Base-by-base conservation (phyloP, 1,284 basidiomycete genomes). In the Schizophyllum amplum region DNA sequence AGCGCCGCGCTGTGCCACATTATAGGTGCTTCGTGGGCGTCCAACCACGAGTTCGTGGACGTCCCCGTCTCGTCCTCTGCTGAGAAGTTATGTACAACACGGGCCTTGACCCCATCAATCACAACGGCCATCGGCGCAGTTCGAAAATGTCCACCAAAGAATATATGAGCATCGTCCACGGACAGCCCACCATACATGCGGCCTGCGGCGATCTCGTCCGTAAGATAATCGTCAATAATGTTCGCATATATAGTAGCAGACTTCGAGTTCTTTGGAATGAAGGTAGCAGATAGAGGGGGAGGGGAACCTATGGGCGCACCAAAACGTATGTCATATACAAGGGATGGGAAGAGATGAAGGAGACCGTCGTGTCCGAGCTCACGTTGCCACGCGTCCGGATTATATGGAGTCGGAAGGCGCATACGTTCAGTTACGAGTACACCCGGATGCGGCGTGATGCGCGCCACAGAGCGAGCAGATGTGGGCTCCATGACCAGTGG, bases 381-480 rank as follows among this genome's bases (percentile, higher is more conserved):
- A 53, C 42, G 1, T n/a, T 46, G 24, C 59, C 59, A 60, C 17
- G 49, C 59, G 27, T 24, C 56, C 6, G 51, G 23, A 17, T 50
- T 52, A 53, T 60, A 60, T n/a, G 59, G 59, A 50, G 59, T 60
- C 49, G 55, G 51, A 25, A 60, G 21, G 47, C 26, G 48, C 0
- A 4, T 1, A 17, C 21, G n/a, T 15, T 60, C 56, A 60, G 20
- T 60, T 60, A 4, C 59, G 59, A 60, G 59, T 58, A 48, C 59
- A 60, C 24, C 50, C 25, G 1, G 17, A 22, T 33, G 57, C 59
- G 49, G 54, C 57, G 26, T 60, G 59, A 51, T 53, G 42, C 53
- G 52, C 4, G 26, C 46, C 52, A 25, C 59, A 60, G 51, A 60
- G 59, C 27, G 57, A 52, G 53, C 57, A 60, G 49, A 56, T 56